A percentile compares a stretch with the other conserved stretches of the same genome.
Evolutionary conservation across 1,284 basidiomycete genomes (phyloP).

Genomic region (Naganishia albida): DNA sequence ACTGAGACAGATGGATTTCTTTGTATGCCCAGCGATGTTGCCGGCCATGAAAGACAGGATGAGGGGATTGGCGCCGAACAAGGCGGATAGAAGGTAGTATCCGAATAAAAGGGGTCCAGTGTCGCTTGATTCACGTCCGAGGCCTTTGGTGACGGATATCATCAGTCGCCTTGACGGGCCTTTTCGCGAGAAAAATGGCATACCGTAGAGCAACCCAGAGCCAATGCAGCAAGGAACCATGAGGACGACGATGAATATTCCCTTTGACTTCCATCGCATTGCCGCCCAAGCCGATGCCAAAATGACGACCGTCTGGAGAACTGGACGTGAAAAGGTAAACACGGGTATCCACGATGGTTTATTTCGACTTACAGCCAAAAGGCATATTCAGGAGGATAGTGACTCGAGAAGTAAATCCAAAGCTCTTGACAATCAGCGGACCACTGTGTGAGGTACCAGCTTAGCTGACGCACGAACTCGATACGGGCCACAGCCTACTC

Average conservation of each 20-base stretch:
- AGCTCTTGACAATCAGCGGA: slow-evolving; percentile 37
- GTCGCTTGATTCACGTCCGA: slow-evolving; percentile 25
- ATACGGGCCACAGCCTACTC: neutral
- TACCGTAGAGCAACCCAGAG: slow-evolving; percentile 23
- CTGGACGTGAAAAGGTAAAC: too few relatives aligned
- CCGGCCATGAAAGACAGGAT: slow-evolving; percentile 42
- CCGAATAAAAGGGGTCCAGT: slow-evolving; percentile 36
- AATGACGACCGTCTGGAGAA: slow-evolving; percentile 19
- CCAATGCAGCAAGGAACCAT: slow-evolving; percentile 31
- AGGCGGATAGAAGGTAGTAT: slow-evolving; percentile 42
- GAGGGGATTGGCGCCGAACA: slow-evolving; percentile 42
- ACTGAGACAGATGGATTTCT: slow-evolving; percentile 44
- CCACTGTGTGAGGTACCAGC: neutral
- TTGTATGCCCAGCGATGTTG: slow-evolving; percentile 45
- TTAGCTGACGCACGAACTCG: neutral
- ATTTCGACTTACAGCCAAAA: slow-evolving; percentile 11
- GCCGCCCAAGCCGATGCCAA: slow-evolving; percentile 17
- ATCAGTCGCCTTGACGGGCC: too few relatives aligned
- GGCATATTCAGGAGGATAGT: slow-evolving; percentile 38
- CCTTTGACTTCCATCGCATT: slow-evolving; percentile 11
- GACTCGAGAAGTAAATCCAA: slow-evolving; percentile 36
- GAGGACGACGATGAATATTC: slow-evolving; percentile 10
- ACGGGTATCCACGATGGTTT: neutral
- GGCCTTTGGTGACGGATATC: neutral
- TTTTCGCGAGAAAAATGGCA: neutral